Conservation (phyloP, 2,329 filamentous ascomycete species). For the Colletotrichum scovillei region DNA sequence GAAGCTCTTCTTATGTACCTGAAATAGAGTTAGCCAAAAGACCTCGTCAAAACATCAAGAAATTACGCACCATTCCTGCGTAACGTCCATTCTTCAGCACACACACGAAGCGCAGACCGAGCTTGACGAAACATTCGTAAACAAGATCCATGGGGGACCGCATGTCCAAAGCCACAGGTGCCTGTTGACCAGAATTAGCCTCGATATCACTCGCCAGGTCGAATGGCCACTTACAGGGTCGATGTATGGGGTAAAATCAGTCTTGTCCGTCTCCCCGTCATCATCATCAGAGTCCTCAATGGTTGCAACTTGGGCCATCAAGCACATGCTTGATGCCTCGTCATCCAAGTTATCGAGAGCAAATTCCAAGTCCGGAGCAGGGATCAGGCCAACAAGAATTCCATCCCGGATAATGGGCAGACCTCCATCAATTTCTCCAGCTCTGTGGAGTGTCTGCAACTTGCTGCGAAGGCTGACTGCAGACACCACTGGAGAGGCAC, state of each 20-base stretch:
- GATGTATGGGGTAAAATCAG: conserved; percentile 91
- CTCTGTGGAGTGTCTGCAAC: conserved; percentile 82
- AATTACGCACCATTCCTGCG: conserved; percentile 80
- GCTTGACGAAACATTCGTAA: conserved; percentile 95
- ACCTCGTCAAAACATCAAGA: neutral
- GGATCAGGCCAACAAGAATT: conserved; percentile 88
- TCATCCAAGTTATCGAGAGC: conserved; percentile 87
- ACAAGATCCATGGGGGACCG: conserved; percentile 93
- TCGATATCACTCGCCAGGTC: neutral
- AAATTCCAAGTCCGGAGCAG: conserved; percentile 92
- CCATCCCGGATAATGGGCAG: conserved; percentile 85
- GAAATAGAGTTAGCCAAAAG: conserved; percentile 28
- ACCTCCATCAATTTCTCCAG: conserved; percentile 92
- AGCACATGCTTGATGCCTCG: conserved; percentile 78
- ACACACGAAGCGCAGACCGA: conserved; percentile 92
- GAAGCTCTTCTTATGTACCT: conserved; percentile 96
- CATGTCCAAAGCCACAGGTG: conserved; percentile 89
- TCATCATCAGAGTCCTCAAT: conserved; percentile 74
- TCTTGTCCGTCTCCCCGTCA: conserved; percentile 68
- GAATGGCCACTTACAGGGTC: conserved; percentile 74
- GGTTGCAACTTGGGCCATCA: conserved; percentile 79
- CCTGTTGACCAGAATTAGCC: conserved; percentile 52
- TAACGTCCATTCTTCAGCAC: conserved; percentile 87
- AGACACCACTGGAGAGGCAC: conserved; percentile 81
- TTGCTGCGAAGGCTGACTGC: conserved; percentile 83